phyloP scores from a whole-genome alignment of 2,329 filamentous ascomycete species.

The Madurella mycetomatis region DNA sequence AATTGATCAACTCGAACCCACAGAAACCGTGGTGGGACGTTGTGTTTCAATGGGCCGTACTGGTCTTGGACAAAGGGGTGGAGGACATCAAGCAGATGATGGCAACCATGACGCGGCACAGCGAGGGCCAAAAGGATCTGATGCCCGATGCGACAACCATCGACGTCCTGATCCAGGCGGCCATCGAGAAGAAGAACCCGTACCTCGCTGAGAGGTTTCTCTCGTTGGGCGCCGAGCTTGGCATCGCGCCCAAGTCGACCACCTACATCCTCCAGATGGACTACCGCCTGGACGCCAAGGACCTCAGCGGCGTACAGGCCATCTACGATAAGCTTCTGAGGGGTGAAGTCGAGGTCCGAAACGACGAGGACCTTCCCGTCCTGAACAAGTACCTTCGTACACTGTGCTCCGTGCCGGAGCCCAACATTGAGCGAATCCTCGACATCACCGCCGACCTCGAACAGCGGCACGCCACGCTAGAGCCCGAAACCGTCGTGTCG shows the following conservation, averaged over 20 bases:
- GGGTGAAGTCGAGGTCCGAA: slow-evolving; percentile 41
- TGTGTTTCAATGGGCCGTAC: slow-evolving; percentile 70
- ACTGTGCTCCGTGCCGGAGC: slow-evolving; percentile 56
- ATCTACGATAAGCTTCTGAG: slow-evolving; percentile 60
- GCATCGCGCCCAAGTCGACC: slow-evolving; percentile 60
- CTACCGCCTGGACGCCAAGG: slow-evolving; percentile 67
- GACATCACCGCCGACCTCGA: slow-evolving; percentile 70
- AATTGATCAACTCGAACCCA: slow-evolving; percentile 44
- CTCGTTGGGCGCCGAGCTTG: slow-evolving; percentile 59
- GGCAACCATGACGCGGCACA: slow-evolving; percentile 55
- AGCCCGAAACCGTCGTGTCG: slow-evolving; percentile 67
- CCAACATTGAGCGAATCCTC: slow-evolving; percentile 67
- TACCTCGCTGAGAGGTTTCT: slow-evolving; percentile 72
- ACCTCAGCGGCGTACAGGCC: slow-evolving; percentile 64
- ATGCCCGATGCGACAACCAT: slow-evolving; percentile 66
- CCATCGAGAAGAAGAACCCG: slow-evolving; percentile 64
- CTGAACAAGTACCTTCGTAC: slow-evolving; percentile 70
- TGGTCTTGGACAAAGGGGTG: slow-evolving; percentile 62
- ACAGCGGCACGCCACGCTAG: slow-evolving; percentile 63
- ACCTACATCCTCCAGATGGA: slow-evolving; percentile 73
- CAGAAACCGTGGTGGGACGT: slow-evolving; percentile 63
- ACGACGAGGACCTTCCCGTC: slow-evolving; percentile 54
- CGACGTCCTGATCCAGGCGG: slow-evolving; percentile 70
- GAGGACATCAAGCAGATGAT: slow-evolving; percentile 73
- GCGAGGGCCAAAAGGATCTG: slow-evolving; percentile 39